Evolutionary conservation across 495 filamentous ascomycete genomes (phyloP).

Genomic region (Penicillium flavigenum): DNA sequence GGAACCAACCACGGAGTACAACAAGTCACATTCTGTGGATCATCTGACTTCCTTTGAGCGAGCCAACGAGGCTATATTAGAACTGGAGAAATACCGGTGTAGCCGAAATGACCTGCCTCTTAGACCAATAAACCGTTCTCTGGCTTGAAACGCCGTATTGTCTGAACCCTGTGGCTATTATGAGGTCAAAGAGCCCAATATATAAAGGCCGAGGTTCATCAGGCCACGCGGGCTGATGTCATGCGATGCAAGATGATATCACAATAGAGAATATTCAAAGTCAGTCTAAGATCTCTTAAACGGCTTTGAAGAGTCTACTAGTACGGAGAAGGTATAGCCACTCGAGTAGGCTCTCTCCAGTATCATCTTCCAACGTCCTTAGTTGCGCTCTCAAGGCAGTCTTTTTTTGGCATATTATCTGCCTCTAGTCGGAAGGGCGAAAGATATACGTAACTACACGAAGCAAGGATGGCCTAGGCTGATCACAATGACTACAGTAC

Average conservation of each 20-base stretch:
- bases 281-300: neutral
- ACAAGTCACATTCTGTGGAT: neutral
- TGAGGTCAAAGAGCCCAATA: neutral
- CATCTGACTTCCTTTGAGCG: neutral
- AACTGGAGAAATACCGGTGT: neutral
- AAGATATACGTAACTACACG: neutral
- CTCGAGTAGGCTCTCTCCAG: neutral
- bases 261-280: neutral
- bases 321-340: neutral
- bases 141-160: neutral
- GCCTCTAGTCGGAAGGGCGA: neutral
- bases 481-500: too few species aligned
- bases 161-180: neutral
- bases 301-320: neutral
- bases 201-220: neutral
- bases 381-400: neutral
- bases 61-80: neutral
- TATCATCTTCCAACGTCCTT: neutral
- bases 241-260: constrained; percentile 2
- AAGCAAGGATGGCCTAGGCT: neutral
- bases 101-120: neutral
- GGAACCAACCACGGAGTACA: neutral
- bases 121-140: neutral
- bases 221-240: neutral
- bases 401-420: neutral